These are phyloP conservation scores for Glebionis coronaria DNA, from an alignment of 129 eudicot genomes.

Conservation along the genomic window DNA sequence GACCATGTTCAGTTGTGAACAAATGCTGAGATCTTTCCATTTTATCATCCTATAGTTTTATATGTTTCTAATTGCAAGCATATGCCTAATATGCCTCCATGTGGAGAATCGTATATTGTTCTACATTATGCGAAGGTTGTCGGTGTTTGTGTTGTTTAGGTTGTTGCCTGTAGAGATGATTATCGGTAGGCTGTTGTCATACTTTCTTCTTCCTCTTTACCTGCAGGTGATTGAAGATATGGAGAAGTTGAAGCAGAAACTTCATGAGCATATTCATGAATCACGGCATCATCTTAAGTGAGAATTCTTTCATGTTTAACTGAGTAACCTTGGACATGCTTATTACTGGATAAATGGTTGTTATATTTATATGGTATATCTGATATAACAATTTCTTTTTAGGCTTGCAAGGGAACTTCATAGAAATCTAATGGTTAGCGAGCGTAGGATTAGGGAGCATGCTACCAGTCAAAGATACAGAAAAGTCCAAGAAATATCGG, in stretches of 20 bases:
- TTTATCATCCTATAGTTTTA: conserved; percentile 7
- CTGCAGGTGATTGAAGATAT: conserved; percentile 86
- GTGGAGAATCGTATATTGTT: neutral
- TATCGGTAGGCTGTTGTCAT: conserved; percentile 6
- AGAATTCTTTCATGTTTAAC: conserved; percentile 26
- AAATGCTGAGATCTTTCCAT: neutral
- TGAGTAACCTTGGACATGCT: neutral
- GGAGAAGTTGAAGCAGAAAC: conserved; percentile 86
- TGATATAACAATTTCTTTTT: conserved; percentile 11
- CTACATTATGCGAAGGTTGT: neutral
- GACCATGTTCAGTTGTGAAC: conserved; percentile 1
- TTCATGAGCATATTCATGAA: conserved; percentile 55
- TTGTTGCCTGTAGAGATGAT: neutral
- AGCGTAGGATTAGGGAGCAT: conserved; percentile 54
- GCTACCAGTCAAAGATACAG: conserved; percentile 41
- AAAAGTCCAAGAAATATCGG: conserved; percentile 62
- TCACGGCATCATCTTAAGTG: conserved; percentile 67
- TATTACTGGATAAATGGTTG: neutral
- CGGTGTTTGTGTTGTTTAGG: conserved; percentile 7
- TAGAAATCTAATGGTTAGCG: conserved; percentile 40
- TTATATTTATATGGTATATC: neutral
- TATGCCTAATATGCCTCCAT: neutral
- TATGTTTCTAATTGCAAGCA: neutral
- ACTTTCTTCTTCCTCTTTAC: conserved; percentile 12
- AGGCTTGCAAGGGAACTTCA: conserved; percentile 73